Evolutionary conservation across 2,329 filamentous ascomycete species (phyloP).

Genomic region (Claviceps quebecensis): DNA sequence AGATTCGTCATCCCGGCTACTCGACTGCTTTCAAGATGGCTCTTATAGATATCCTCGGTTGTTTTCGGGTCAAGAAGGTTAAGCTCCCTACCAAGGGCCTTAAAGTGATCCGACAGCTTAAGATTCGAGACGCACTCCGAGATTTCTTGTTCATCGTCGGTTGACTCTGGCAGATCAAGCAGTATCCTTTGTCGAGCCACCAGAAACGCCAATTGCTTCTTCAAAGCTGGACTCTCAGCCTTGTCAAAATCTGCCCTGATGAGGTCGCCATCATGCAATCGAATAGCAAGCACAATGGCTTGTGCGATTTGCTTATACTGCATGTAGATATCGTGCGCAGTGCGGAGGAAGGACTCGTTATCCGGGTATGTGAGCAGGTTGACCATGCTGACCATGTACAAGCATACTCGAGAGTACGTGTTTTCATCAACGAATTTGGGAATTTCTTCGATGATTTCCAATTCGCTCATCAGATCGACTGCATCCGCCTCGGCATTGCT

Average conservation of each 20-base stretch:
- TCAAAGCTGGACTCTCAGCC: constrained; percentile 66
- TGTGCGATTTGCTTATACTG: constrained; percentile 86
- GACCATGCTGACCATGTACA: constrained; percentile 99
- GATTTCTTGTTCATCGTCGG: constrained; percentile 58
- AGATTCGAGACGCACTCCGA: constrained; percentile 77
- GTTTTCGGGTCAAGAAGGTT: constrained; percentile 95
- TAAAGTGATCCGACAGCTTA: constrained; percentile 83
- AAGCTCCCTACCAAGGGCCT: constrained; percentile 82
- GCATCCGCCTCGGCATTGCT: constrained; percentile 98
- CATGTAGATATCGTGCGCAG: constrained; percentile 87
- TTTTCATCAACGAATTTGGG: constrained; percentile 83
- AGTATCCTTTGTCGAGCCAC: constrained; percentile 84
- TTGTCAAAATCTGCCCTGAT: constrained; percentile 72
- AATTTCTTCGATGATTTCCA: constrained; percentile 92
- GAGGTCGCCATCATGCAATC: constrained; percentile 73
- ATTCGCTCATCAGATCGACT: constrained; percentile 89
- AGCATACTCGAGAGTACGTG: constrained; percentile 81
- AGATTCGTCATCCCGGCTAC: constrained; percentile 88
- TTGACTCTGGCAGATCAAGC: constrained; percentile 52
- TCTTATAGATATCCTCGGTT: constrained; percentile 98
- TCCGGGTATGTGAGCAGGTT: constrained; percentile 94
- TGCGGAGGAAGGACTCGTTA: constrained; percentile 87
- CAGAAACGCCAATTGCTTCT: constrained; percentile 89
- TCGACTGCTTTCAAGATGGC: constrained; percentile 87
- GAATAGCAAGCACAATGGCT: constrained; percentile 86